Evolutionary conservation across 2,329 filamentous ascomycete species (phyloP), one percentile per base, ranked within the genome.

Genomic region (Dactylella cylindrospora): DNA sequence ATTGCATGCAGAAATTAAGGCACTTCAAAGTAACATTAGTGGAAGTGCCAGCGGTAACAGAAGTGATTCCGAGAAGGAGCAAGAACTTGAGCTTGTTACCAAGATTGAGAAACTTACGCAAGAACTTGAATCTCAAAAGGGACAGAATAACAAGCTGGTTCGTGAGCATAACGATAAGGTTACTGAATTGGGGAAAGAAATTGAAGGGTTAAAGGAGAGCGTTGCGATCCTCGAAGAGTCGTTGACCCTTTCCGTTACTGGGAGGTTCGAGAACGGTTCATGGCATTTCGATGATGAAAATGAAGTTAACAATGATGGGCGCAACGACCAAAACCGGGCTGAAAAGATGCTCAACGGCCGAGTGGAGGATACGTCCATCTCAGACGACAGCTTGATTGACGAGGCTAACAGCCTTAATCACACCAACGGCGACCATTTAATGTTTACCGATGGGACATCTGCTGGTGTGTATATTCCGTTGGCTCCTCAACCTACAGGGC

Each of bases 321-420:
- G 57, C 19, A 40, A 49, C 20, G 57, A 62, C 13, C 43, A 54
- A 13, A 32, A 54, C 22, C 43, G 49, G 20, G 57, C 49, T 6
- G 57, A 62, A 15, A 62, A 62, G 32, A 62, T 62, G 57, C 45
- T 62, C 41, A 62, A 62, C 22, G 57, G 57, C 22, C 57, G 49
- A 13, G 15, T 54, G 32, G 57, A 62, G n/a, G 57, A 62, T n/a
- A 49, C 49, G 31, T 62, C 57, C 6, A 43, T 43, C 12, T 62
- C 57, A 4, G 49, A 62, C 3, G 57, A 62, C 15, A 62, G 57
- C 31, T 44, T 62, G 5, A 62, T 62, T 31, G 57, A 62, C 13
- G 57, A 62, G 25, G 57, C 54, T 32, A 62, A 62, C 12, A 49
- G 49, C 10, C 26, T 50, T 12, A 26, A 39, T 15, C 39, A 54